A percentile compares a stretch with the other conserved stretches of the same genome.
Evolutionary conservation across 2,329 filamentous ascomycete species (phyloP).

Genomic region (Penicillium aurantiogriseum): DNA sequence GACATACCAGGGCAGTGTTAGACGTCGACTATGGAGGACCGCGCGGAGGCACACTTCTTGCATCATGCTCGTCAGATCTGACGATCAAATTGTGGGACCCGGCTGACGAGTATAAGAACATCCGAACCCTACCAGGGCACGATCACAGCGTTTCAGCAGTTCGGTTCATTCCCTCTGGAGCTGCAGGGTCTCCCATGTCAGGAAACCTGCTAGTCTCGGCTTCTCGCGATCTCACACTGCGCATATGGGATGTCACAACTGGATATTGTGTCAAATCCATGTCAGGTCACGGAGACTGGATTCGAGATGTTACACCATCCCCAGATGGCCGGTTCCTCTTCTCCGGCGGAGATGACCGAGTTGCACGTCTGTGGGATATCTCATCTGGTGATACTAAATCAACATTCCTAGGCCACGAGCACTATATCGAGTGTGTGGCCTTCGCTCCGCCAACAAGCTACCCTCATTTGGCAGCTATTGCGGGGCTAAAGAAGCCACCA

Average conservation of each 20-base stretch:
- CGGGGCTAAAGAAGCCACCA: conserved; percentile 80
- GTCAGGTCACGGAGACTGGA: conserved; percentile 81
- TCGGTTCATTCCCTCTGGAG: conserved; percentile 81
- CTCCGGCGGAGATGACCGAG: conserved; percentile 79
- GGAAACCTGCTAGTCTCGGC: conserved; percentile 84
- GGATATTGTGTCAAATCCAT: conserved; percentile 93
- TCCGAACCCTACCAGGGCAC: conserved; percentile 83
- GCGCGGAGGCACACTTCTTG: conserved; percentile 72
- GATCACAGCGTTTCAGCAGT: conserved; percentile 89
- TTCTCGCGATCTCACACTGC: conserved; percentile 77
- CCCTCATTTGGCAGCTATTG: conserved; percentile 70
- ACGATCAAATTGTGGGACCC: conserved; percentile 97
- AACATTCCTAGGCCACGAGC: conserved; percentile 81
- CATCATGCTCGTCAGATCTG: conserved; percentile 81
- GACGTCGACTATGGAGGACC: conserved; percentile 91
- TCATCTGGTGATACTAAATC: conserved; percentile 72
- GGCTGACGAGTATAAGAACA: conserved; percentile 90
- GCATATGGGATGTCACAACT: conserved; percentile 90
- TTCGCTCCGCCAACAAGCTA: conserved; percentile 81
- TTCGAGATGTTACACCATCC: conserved; percentile 82
- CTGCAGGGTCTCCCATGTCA: conserved; percentile 72
- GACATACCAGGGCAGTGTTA: conserved; percentile 82
- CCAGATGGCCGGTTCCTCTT: conserved; percentile 79
- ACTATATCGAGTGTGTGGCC: conserved; percentile 80
- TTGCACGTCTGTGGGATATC: conserved; percentile 81